These are phyloP conservation scores for Amanita thiersii DNA, from an alignment of 768 basidiomycete genomes.

Conservation along the genomic window DNA sequence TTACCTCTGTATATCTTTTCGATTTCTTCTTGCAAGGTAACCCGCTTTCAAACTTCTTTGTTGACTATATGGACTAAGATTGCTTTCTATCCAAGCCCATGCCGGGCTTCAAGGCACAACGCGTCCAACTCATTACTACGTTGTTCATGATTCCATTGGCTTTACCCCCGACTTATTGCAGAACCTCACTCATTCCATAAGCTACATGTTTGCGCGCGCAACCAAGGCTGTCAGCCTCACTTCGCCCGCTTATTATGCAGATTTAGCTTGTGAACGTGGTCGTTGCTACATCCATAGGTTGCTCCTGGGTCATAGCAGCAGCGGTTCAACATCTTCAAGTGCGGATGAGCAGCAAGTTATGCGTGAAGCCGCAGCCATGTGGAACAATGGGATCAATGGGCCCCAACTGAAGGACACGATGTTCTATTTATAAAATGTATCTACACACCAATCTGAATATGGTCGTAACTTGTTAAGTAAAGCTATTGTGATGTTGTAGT, in stretches of 20 bases:
- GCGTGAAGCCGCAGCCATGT: constrained; percentile 44
- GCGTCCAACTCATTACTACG: constrained; percentile 72
- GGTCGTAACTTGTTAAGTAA: not conserved
- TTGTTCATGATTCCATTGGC: constrained; percentile 71
- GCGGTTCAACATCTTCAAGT: constrained; percentile 25
- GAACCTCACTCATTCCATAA: constrained; percentile 56
- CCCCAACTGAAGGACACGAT: constrained; percentile 54
- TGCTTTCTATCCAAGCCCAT: constrained; percentile 39
- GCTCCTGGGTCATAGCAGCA: constrained; percentile 39
- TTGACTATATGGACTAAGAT: no score
- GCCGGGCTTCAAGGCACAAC: constrained; percentile 69
- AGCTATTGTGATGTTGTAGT: no score
- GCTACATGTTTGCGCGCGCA: constrained; percentile 79
- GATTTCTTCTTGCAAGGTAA: constrained; percentile 65
- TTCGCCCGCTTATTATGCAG: constrained; percentile 79
- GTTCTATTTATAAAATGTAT: no score
- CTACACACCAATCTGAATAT: constrained; percentile 19
- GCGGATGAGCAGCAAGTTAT: constrained; percentile 40
- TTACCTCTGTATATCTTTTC: constrained; percentile 58
- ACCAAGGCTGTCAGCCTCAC: constrained; percentile 81
- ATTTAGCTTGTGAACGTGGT: constrained; percentile 57
- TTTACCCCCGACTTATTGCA: constrained; percentile 69
- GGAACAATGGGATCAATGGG: constrained; percentile 49
- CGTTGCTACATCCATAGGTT: constrained; percentile 72
- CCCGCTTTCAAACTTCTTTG: not conserved